Base-by-base conservation (phyloP, 2,329 filamentous ascomycete species). In the Lasiodiplodia sp. region DNA sequence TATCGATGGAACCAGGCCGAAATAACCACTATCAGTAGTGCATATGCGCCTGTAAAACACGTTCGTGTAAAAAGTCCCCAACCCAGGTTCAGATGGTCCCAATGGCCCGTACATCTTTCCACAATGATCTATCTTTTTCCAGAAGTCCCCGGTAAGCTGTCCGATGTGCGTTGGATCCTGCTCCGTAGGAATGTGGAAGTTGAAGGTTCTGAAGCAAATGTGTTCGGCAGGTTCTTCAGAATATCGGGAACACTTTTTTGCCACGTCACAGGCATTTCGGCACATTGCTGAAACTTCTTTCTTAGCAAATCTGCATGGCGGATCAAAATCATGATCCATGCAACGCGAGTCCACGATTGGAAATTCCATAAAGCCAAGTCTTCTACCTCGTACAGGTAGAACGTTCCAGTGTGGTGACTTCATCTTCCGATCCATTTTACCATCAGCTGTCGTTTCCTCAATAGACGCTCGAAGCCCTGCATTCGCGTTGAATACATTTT, bases 371-470 rank as follows among this genome's bases (percentile, higher is more conserved):
- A n/a, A 3, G 4, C 40, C 40, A 44, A 12, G 11, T 2, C 18
- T 44, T 18, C 12, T 44, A 7, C 40, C 40, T 12, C 18, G 40
- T 2, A 12, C 40, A 2, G 12, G 4, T 7, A 44, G 5, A 44
- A 44, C 18, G 40, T 25, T 25, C 25, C 25, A 25, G 3, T 3
- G 3, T 1, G 25, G 25, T 1, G 3, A 4, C 2, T 25, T 25
- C 4, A 25, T 25, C 25, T 25, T 25, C 3, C 3, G 2, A 3
- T 1, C 1, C 25, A 25, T 25, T 1, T 3, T 3, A 3, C 3
- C 4, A 3, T 25, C 25, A 1, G 25, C 25, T 1, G 25, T 25
- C 2, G 3, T 4, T 25, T 25, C 25, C 3, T 3, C 3, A 25
- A 25, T 25, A 25, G 25, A 25, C 3, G 25, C 25, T 1, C 1